Percentiles rank a stretch among this genome's conserved stretches.
Conservation (phyloP, 441 rosid species). For the Erodium moschatum region DNA sequence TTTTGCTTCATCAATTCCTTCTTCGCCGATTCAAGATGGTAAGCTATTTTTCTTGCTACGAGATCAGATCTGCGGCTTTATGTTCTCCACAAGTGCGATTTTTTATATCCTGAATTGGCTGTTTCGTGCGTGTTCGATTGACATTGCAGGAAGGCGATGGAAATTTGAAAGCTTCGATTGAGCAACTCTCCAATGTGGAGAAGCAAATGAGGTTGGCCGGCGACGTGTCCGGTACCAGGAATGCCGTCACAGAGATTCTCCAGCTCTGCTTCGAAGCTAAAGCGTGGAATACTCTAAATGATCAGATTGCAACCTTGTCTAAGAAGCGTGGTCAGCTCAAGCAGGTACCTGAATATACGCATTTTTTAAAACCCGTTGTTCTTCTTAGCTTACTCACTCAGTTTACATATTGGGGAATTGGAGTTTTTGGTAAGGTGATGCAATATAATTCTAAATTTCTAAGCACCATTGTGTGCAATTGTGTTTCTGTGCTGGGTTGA, state of each 20-base stretch:
- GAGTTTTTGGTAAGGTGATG: not conserved
- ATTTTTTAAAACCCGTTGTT: not conserved
- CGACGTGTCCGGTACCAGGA: slow-evolving; percentile 75
- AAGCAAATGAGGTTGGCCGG: slow-evolving; percentile 85
- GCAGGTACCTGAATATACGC: slow-evolving; percentile 41
- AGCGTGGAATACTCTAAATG: slow-evolving; percentile 78
- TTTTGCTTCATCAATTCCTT: not conserved
- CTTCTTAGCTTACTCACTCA: not conserved
- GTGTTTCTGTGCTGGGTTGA: not conserved
- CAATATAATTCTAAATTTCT: not conserved
- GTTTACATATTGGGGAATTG: not conserved
- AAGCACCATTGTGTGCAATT: not conserved
- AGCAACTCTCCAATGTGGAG: slow-evolving; percentile 74
- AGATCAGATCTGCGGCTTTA: not conserved
- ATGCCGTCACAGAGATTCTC: slow-evolving; percentile 65
- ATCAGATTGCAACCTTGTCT: slow-evolving; percentile 68
- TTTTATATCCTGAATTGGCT: not conserved
- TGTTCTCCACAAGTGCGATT: not conserved
- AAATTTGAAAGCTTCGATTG: slow-evolving; percentile 58
- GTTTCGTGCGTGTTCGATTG: not conserved
- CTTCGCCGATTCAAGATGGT: not conserved
- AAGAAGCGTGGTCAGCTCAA: slow-evolving; percentile 94
- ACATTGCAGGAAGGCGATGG: slow-evolving; percentile 32
- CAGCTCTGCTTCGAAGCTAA: slow-evolving; percentile 74
- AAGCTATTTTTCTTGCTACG: not conserved